These are phyloP conservation scores for Arachis monticola DNA, from an alignment of 331 rosid genomes.

Conservation along the genomic window DNA sequence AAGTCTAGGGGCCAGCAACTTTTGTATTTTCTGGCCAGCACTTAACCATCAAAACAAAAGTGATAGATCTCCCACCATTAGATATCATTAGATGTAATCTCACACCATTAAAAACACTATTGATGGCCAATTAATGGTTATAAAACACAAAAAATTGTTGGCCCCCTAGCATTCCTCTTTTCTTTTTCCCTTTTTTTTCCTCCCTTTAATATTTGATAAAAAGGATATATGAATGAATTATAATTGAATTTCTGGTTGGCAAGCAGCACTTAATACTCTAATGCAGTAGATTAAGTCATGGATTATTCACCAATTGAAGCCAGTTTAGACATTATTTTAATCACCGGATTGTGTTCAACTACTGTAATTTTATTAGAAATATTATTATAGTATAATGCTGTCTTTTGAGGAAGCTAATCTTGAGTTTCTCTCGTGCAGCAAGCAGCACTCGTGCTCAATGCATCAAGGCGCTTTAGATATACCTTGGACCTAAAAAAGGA, in stretches of 20 bases:
- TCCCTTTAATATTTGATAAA: neutral
- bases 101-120: too few relatives aligned
- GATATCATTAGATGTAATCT: too few relatives aligned
- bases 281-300: conserved; percentile 24
- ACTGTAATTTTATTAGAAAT: conserved; percentile 15
- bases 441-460: conserved; percentile 94
- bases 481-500: conserved; percentile 84
- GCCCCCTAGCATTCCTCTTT: neutral
- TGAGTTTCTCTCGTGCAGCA: conserved; percentile 63
- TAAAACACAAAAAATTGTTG: too few relatives aligned
- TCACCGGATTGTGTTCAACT: neutral
- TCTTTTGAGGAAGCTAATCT: conserved; percentile 39
- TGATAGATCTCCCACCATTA: too few relatives aligned
- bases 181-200: neutral
- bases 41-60: too few relatives aligned
- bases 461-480: conserved; percentile 92
- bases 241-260: conserved; percentile 2
- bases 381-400: conserved; percentile 4
- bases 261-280: conserved; percentile 15
- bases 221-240: neutral
- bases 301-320: conserved; percentile 7
- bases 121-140: too few relatives aligned
- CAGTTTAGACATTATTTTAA: conserved; percentile 1
- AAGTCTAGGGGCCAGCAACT: too few relatives aligned
- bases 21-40: too few relatives aligned